Conservation (phyloP, 2,329 filamentous ascomycete genomes). For the Pyrenophora tritici-repentis region DNA sequence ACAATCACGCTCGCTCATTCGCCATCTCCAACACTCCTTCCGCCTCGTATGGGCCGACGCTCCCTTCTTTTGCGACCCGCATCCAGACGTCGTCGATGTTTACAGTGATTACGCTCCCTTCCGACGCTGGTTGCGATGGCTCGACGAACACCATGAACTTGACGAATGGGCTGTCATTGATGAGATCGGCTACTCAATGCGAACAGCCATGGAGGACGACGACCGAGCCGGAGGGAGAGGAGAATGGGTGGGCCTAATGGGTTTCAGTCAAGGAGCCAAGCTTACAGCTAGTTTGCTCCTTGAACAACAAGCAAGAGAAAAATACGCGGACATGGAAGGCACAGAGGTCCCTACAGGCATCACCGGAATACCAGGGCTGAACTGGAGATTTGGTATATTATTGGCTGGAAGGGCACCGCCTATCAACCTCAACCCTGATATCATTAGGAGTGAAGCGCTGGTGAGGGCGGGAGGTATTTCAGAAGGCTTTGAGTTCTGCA, state of each 20-base stretch:
- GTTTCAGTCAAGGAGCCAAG: slow-evolving; percentile 58
- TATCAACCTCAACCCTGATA: slow-evolving; percentile 56
- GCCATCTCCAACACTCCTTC: slow-evolving; percentile 61
- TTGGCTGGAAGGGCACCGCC: slow-evolving; percentile 66
- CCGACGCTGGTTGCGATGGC: slow-evolving; percentile 66
- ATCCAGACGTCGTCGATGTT: slow-evolving; percentile 66
- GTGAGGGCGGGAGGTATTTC: slow-evolving; percentile 50
- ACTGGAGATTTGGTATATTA: slow-evolving; percentile 65
- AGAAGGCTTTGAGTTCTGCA: slow-evolving; percentile 48
- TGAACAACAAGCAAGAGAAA: slow-evolving; percentile 62
- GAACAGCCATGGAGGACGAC: slow-evolving; percentile 54
- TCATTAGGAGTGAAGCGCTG: slow-evolving; percentile 44
- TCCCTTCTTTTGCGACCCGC: slow-evolving; percentile 66
- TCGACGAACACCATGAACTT: slow-evolving; percentile 60
- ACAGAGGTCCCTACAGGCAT: slow-evolving; percentile 25
- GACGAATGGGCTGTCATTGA: slow-evolving; percentile 56
- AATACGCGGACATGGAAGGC: slow-evolving; percentile 35
- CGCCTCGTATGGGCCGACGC: slow-evolving; percentile 75
- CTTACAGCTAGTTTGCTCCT: slow-evolving; percentile 53
- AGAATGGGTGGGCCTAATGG: slow-evolving; percentile 57
- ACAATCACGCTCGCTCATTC: slow-evolving; percentile 65
- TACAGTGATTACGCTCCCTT: slow-evolving; percentile 72
- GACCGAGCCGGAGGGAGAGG: slow-evolving; percentile 48
- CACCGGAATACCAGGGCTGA: slow-evolving; percentile 32
- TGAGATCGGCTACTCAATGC: slow-evolving; percentile 53